A percentile compares a stretch with the other conserved stretches of the same genome.
Evolutionary conservation across 129 eudicot genomes (phyloP).

Genomic region (Kitagawia praeruptora): DNA sequence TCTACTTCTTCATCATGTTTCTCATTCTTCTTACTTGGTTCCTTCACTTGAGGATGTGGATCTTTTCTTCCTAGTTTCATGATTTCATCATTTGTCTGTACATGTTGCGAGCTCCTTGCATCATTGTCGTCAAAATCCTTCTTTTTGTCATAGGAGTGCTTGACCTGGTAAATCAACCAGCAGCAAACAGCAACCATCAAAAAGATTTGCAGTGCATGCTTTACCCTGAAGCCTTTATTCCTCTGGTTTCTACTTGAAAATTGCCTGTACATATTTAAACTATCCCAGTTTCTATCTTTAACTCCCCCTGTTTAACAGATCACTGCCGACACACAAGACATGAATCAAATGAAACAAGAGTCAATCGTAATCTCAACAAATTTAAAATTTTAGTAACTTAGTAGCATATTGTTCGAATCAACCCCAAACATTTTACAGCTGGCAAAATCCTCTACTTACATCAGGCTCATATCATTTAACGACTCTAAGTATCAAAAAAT

Average conservation of each 20-base stretch:
- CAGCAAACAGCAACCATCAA: slow-evolving; percentile 67
- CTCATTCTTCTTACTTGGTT: slow-evolving; percentile 13
- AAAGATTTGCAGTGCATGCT: slow-evolving; percentile 58
- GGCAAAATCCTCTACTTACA: background rate
- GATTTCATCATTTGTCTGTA: slow-evolving; percentile 23
- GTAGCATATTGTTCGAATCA: background rate
- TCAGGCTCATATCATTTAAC: background rate
- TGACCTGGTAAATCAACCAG: slow-evolving; percentile 83
- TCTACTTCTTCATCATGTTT: slow-evolving; percentile 36
- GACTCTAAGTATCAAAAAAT: background rate
- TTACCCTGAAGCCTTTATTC: slow-evolving; percentile 54
- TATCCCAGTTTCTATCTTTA: slow-evolving; percentile 1
- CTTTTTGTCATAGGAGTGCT: slow-evolving; percentile 68
- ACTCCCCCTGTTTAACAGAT: slow-evolving; percentile 9
- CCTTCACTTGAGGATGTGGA: slow-evolving; percentile 44
- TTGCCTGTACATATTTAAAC: slow-evolving; percentile 47
- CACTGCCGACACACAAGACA: slow-evolving; percentile 13
- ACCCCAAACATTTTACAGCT: background rate
- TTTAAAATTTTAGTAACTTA: background rate
- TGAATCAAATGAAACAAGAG: background rate
- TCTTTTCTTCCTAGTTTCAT: slow-evolving; percentile 60
- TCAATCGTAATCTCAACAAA: background rate
- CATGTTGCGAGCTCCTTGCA: slow-evolving; percentile 13
- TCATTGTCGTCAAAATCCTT: slow-evolving; percentile 45
- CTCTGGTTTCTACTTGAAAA: slow-evolving; percentile 63